A percentile compares a stretch with the other conserved stretches of the same genome.
phyloP scores from a whole-genome alignment of 768 basidiomycete species.

The Podaxis sp. region DNA sequence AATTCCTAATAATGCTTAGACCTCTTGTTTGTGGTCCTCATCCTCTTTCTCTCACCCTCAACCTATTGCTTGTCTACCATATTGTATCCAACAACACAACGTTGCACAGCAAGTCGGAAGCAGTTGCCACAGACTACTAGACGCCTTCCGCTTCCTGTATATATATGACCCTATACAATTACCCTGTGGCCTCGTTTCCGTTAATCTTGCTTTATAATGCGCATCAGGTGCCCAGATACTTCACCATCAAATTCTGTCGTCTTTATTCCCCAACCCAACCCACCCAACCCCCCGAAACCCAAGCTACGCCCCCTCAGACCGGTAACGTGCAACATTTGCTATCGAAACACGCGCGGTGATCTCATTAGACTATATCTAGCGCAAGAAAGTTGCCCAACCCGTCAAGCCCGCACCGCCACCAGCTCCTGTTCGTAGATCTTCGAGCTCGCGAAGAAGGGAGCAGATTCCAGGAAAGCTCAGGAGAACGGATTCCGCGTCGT shows the following conservation, averaged over 20 bases:
- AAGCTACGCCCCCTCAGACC: neutral
- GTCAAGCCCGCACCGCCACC: neutral
- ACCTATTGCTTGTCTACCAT: neutral
- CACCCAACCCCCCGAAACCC: neutral
- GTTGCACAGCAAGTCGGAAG: neutral
- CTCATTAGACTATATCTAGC: conserved; percentile 1
- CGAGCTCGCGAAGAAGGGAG: conserved; percentile 10
- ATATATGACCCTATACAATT: conserved; percentile 3
- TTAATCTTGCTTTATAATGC: conserved; percentile 1
- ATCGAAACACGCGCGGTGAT: neutral
- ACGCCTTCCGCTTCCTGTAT: neutral
- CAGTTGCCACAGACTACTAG: neutral
- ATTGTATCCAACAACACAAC: neutral
- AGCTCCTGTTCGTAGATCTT: neutral
- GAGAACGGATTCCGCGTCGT: conserved; percentile 1
- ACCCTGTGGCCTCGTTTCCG: neutral
- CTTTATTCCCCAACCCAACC: neutral
- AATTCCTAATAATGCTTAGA: neutral
- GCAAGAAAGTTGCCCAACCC: neutral
- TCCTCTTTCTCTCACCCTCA: neutral
- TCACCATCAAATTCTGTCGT: conserved; percentile 1
- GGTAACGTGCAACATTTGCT: neutral
- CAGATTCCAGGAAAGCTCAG: conserved; percentile 9
- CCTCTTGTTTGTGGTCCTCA: neutral
- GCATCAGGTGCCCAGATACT: conserved; percentile 7